A percentile compares a stretch with the other conserved stretches of the same genome.
These are phyloP conservation scores for Cadophora sp. DNA, from an alignment of 2,329 filamentous ascomycete species.

Conservation along the genomic window DNA sequence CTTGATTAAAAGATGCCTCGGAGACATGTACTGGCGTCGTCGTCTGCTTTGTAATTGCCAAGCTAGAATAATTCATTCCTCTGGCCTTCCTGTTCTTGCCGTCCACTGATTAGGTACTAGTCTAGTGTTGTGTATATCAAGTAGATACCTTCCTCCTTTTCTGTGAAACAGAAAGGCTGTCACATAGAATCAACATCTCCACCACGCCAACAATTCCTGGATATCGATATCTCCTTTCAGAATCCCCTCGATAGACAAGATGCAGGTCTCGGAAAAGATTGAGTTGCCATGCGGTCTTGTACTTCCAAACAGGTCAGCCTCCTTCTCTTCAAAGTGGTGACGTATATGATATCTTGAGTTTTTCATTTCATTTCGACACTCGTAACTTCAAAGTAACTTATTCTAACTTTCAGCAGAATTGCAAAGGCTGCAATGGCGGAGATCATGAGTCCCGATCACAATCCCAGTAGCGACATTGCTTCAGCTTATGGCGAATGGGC, in stretches of 20 bases:
- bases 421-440: conserved; percentile 59
- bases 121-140: background rate
- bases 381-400: background rate
- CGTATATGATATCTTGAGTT: no score
- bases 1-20: background rate
- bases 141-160: background rate
- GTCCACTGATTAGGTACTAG: background rate
- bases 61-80: background rate
- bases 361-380: background rate
- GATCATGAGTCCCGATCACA: conserved; percentile 49
- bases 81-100: background rate
- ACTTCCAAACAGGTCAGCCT: conserved; percentile 56
- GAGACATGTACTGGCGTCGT: background rate
- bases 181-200: background rate
- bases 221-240: background rate
- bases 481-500: conserved; percentile 61
- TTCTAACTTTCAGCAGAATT: conserved; percentile 22
- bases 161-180: background rate
- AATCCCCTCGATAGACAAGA: conserved; percentile 8
- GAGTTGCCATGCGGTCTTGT: conserved; percentile 57
- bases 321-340: background rate
- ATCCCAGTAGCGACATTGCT: conserved; percentile 52
- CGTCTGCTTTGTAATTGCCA: background rate
- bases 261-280: conserved; percentile 34
- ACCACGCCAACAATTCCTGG: no score